These are phyloP conservation scores for Penicillium sp. DNA, from an alignment of 2,329 filamentous ascomycete species.

Conservation along the genomic window DNA sequence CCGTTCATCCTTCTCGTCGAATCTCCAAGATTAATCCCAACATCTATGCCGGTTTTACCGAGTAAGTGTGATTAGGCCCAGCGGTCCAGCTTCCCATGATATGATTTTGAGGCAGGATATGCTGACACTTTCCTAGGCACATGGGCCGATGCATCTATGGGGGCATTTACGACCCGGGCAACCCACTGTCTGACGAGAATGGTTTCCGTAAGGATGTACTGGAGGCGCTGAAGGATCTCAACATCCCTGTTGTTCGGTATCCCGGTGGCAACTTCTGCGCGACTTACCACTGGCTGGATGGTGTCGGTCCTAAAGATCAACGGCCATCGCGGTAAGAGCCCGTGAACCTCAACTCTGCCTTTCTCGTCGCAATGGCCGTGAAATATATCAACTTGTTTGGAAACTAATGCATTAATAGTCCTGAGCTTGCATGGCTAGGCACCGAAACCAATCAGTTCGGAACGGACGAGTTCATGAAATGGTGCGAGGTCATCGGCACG, in stretches of 20 bases:
- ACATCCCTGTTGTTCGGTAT: slow-evolving; percentile 77
- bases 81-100: background rate
- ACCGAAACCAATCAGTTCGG: slow-evolving; percentile 79
- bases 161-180: slow-evolving; percentile 80
- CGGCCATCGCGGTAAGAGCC: slow-evolving; percentile 59
- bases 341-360: background rate
- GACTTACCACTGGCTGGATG: slow-evolving; percentile 85
- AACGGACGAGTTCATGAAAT: slow-evolving; percentile 84
- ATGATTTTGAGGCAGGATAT: background rate
- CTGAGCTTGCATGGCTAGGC: slow-evolving; percentile 79
- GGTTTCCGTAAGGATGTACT: slow-evolving; percentile 82
- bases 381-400: background rate
- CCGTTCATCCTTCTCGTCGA: slow-evolving; percentile 66
- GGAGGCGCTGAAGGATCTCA: slow-evolving; percentile 71
- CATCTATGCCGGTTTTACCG: slow-evolving; percentile 83
- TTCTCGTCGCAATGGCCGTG: too few species aligned
- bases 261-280: slow-evolving; percentile 84
- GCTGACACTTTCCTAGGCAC: slow-evolving; percentile 59
- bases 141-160: slow-evolving; percentile 91
- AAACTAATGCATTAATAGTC: slow-evolving; percentile 47
- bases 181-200: slow-evolving; percentile 71
- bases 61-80: slow-evolving; percentile 57
- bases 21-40: slow-evolving; percentile 77
- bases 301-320: slow-evolving; percentile 72
- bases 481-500: slow-evolving; percentile 73